A percentile compares a stretch with the other conserved stretches of the same genome.
Evolutionary conservation across 495 filamentous ascomycete genomes (phyloP).

Genomic region (Neurospora sp.): DNA sequence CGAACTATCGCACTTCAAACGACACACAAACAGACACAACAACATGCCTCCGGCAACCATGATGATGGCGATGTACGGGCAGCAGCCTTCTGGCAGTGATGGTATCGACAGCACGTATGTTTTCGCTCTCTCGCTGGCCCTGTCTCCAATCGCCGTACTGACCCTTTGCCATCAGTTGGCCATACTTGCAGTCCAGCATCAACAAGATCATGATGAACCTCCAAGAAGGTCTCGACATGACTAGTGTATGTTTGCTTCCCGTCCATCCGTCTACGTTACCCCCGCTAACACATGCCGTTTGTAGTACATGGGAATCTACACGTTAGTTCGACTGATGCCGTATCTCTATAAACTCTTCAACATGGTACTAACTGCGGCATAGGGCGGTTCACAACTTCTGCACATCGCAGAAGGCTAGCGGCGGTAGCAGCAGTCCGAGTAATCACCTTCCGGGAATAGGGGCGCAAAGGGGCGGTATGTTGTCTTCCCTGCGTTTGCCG

Average conservation of each 20-base stretch:
- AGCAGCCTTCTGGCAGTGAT: conserved; percentile 55
- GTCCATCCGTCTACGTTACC: neutral
- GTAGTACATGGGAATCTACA: conserved; percentile 94
- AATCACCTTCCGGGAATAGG: conserved; percentile 19
- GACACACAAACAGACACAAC: neutral
- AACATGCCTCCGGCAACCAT: conserved; percentile 18
- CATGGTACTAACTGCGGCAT: neutral
- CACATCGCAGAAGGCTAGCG: conserved; percentile 88
- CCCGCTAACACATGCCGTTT: conserved; percentile 6
- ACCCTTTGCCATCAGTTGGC: conserved; percentile 52
- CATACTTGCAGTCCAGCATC: conserved; percentile 77
- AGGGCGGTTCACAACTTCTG: conserved; percentile 98
- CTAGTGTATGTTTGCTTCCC: conserved; percentile 49
- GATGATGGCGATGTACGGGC: conserved; percentile 29
- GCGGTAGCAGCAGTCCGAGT: conserved; percentile 10
- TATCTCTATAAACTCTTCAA: conserved; percentile 14
- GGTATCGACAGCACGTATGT: conserved; percentile 77
- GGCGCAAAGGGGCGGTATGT: conserved; percentile 71
- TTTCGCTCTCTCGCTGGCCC: neutral
- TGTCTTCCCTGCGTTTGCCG: neutral
- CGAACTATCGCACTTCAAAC: neutral
- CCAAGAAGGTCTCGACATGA: conserved; percentile 86
- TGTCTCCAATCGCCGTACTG: neutral
- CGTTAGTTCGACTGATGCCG: conserved; percentile 42
- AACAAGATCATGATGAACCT: conserved; percentile 87